Evolutionary conservation across 192 early-diverging fungal genomes (phyloP), one percentile per base, ranked within the genome.

Genomic region (Coemansia sp.): DNA sequence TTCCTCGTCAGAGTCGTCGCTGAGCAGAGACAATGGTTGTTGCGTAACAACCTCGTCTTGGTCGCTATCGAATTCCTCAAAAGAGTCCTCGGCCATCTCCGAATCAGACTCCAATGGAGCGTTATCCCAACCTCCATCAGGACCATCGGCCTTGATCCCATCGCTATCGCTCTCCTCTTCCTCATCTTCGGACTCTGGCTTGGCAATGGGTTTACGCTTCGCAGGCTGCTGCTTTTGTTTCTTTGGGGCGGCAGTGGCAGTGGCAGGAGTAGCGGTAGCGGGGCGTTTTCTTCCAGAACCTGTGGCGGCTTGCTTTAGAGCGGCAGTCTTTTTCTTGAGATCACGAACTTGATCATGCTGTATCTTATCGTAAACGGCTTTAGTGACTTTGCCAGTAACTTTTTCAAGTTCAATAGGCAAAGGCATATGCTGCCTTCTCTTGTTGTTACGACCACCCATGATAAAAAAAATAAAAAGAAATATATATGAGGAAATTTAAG

Each of bases 381-480:
- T 76, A 38, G 77, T 82, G 34, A 72, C 77, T 43, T 84, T 86
- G 57, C 85, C 85, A 5, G 79, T 82, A 27, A 57, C 60, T 62
- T 61, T 71, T 42, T 86, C 85, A 47, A 75, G 34, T 46, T 78
- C 81, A 24, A 86, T 52, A 1, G 78, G 75, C 43, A 80, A 64
- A 2, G 85, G 85, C 29, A 55, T 74, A 27, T 72, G 81, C 73
- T 86, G 85, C 78, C 16, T 59, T 59, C 55, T 59, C 55, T 86
- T 86, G 65, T 86, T 83, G 52, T 75, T 83, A 13, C 71, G 75
- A 31, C 81, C 71, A 69, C 85, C 85, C 85, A 86, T 86, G 24
- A n/a, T 46, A n/a, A 12, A 57, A 36, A 24, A 31, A 57, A 31
- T 33, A 16, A 3, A 59, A 34, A 18, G 3, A 18, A 16, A 24